Evolutionary conservation across 2,329 filamentous ascomycete genomes (phyloP).

Genomic region (Aspergillus quadricinctus): DNA sequence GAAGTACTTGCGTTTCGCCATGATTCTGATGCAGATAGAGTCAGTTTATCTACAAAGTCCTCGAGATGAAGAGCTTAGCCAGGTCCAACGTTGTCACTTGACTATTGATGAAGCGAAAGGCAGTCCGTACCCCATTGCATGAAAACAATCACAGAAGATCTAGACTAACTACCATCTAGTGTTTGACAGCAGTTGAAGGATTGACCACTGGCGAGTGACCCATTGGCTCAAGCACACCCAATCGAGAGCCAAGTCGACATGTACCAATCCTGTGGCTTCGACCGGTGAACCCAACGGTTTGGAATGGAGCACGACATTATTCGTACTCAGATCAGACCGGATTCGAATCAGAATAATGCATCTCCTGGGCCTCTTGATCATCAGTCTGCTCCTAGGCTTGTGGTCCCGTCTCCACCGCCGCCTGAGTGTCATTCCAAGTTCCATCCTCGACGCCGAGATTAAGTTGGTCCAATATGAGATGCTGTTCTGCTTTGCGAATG

Average conservation of each 20-base stretch:
- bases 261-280: neutral
- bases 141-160: neutral
- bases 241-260: neutral
- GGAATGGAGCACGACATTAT: neutral
- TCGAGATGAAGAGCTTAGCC: neutral
- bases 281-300: neutral
- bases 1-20: neutral
- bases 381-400: neutral
- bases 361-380: neutral
- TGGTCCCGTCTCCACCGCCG: neutral
- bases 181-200: neutral
- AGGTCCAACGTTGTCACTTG: neutral
- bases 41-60: neutral
- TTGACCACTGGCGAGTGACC: neutral
- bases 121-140: neutral
- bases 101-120: neutral
- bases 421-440: neutral
- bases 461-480: conserved; percentile 1
- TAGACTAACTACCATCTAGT: neutral
- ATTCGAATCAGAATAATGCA: neutral
- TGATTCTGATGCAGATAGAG: neutral
- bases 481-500: neutral
- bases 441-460: neutral
- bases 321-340: neutral
- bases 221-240: neutral